phyloP scores from a whole-genome alignment of 1,284 basidiomycete species.

The Naganishia cerealis region DNA sequence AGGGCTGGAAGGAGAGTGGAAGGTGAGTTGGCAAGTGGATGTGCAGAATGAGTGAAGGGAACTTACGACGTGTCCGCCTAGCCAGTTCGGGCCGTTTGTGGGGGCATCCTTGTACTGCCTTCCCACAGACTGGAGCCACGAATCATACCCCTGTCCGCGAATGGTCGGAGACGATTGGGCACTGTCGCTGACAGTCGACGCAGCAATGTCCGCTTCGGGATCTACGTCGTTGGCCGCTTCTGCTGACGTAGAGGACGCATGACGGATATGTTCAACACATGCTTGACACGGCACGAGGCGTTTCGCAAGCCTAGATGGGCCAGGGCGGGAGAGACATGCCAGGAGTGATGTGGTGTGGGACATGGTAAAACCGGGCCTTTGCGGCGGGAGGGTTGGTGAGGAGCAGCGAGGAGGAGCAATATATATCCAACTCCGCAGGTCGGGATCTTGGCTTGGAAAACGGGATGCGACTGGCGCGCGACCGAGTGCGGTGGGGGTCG shows the following conservation, averaged over 20 bases:
- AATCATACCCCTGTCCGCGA: constrained; percentile 30
- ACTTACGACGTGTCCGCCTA: constrained; percentile 49
- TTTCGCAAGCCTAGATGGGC: constrained; percentile 32
- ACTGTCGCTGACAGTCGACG: not conserved
- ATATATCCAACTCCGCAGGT: not conserved
- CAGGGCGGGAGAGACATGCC: constrained; percentile 32
- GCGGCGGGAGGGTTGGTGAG: not conserved
- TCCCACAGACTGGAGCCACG: constrained; percentile 43
- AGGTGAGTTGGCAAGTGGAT: constrained; percentile 5
- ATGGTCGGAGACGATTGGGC: not conserved
- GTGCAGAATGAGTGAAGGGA: not conserved
- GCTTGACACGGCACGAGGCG: constrained; percentile 24
- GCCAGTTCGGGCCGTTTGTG: constrained; percentile 48
- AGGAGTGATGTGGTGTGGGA: constrained; percentile 22
- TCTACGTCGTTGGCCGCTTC: not conserved
- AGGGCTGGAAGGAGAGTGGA: constrained; percentile 41
- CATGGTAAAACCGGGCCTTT: constrained; percentile 23
- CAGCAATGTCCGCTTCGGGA: not conserved
- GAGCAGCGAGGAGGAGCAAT: not conserved
- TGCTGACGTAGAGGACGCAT: constrained; percentile 25
- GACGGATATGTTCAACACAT: constrained; percentile 26
- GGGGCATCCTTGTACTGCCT: constrained; percentile 36
- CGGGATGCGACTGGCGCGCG: not conserved
- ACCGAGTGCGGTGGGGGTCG: not conserved
- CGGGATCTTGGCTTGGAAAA: not conserved